Base-by-base conservation (phyloP, 2,329 filamentous ascomycete species). In the Monosporascus sp. region DNA sequence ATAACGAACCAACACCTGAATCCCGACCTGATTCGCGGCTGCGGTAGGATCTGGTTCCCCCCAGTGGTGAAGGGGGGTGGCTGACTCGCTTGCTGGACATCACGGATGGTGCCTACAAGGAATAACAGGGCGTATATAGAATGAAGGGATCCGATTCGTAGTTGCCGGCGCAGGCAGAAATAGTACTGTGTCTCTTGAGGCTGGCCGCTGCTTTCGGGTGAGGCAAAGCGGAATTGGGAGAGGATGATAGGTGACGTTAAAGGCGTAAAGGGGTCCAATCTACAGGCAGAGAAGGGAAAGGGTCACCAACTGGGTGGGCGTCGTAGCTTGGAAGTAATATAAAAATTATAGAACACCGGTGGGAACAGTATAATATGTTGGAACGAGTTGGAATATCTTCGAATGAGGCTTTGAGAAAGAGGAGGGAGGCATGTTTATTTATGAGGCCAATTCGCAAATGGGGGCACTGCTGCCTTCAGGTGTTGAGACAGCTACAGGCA, bases 1-100 rank as follows among this genome's bases (percentile, higher is more conserved):
- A 65, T 50, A 59, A 66, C 54, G 64, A 66, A 57, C 64, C 64
- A 38, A 66, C 48, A 47, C 63, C 63, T 27, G 63, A 65, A 54
- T 65, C 63, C 38, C 59, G 57, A 48, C 48, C 54, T n/a, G 34
- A 50, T 31, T 61, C 60, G 51, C 54, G 53, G 55, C 58, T 60
- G 45, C 52, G 42, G 25, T 57, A 56, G 24, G 50, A 47, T 49
- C 49, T 62, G 15, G 48, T 56, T 36, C 42, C 54, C 51, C 52
- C 60, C 38, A 49, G 41, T 17, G 57, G 45, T 31, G 60, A 50
- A 51, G 50, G 27, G 42, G 55, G 53, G 48, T 64, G 63, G 44
- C 51, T 62, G 51, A 63, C 59, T 20, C 55, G 61, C 47, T 56
- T 63, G 50, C 58, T 57, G 17, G 62, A 60, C 62, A 65, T 65